Evolutionary conservation across 2,329 filamentous ascomycete genomes (phyloP), one percentile per base, ranked within the genome.

Genomic region (Dissoconium aciculare): DNA sequence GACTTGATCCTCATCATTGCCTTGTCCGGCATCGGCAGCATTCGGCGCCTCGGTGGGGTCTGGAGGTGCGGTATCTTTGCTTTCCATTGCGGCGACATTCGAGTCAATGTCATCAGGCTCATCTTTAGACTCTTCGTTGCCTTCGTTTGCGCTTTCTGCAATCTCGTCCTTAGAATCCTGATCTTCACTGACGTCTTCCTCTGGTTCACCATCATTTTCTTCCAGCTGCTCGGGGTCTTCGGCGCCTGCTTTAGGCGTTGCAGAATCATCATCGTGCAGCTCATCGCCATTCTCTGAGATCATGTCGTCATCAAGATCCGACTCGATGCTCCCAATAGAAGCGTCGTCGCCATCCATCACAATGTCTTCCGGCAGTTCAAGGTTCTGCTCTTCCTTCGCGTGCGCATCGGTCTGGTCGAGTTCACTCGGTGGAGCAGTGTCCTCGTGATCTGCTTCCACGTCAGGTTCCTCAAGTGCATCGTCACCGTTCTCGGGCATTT

Each of bases 331-430:
- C 9, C 15, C 46, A 26, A 57, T 46, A 2, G 66, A 65, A 11
- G 47, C 43, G 5, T 58, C 48, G 15, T 80, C 62, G 5, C 71
- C 77, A 40, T 87, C 78, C 33, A 89, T 67, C 34, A 91, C 75
- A 65, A 94, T 78, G 41, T 93, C 82, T 25, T 93, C 84, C 0
- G 84, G 84, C 13, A 93, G 63, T 27, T 85, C 83, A 36, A 93
- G 63, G 2, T 77, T 74, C 37, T 92, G 75, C 44, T 83, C 76
- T 50, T 93, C 78, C 43, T 87, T 71, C 2, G 81, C 71, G 45
- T 87, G 77, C 30, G 83, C 77, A 52, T 82, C 75, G 36, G 71
- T 67, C 36, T 70, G 64, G 50, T 79, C 73, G 31, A 61, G 62
- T 31, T 78, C 70, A 36, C 85, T 71, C 44, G 75, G 71, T 15